Base-by-base conservation (phyloP, 2,329 filamentous ascomycete species). In the Penicillium occitanis region DNA sequence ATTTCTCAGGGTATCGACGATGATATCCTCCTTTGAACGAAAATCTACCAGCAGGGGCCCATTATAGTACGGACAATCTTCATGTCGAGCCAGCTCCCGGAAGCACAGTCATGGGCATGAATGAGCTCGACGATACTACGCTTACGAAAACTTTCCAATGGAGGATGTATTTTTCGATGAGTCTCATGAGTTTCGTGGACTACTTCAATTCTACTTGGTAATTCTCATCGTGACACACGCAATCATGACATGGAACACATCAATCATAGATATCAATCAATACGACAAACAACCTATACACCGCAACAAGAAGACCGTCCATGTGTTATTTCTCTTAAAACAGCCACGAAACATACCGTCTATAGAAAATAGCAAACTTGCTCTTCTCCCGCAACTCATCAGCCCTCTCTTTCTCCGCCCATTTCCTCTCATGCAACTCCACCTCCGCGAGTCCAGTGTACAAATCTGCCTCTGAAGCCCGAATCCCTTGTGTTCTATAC, bases 391-490 rank as follows among this genome's bases (percentile, higher is more conserved):
- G 40, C 58, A 61, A 19, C 42, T 48, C 58, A 48, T 61, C 37
- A 14, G 28, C 25, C 42, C 42, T 44, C 11, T 61, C 37, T 19
- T 44, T 19, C 40, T 48, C 58, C 22, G 40, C 58, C 58, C 58
- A 61, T 3, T 61, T 42, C 42, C 17, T 61, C 42, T 61, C 58
- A 44, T 61, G 58, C 28, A 46, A 33, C n/a, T 61, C 58, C 58
- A 61, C 58, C 42, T 61, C 58, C 28, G 40, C 37, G 25, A 61
- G 8, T 48, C 58, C 58, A 28, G 58, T 19, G 30, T 61, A 61
- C 40, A 91, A 85, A 80, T 91, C 90, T 53, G 84, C 87, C 72
- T 86, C 82, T 68, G 84, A 78, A 1, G 88, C 78, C 70, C 81
- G 81, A 66, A 90, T 73, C 22, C 82, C 79, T 70, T 83, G 81